Conservation (phyloP, 768 basidiomycete genomes). For the Tephrocybe rancida region DNA sequence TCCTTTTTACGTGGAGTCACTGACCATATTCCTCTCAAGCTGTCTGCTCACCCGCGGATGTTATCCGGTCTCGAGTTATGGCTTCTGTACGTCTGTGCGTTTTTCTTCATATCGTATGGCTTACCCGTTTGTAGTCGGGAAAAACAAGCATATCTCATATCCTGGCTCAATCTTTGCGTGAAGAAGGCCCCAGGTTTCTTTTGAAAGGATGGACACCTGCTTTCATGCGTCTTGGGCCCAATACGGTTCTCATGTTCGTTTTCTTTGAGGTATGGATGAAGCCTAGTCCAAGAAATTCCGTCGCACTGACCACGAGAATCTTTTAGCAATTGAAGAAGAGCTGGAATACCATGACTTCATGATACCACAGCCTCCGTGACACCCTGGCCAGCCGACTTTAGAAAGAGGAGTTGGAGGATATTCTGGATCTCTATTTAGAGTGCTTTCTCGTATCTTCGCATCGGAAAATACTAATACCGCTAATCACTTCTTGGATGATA, state of each 20-base stretch:
- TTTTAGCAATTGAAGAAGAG: conserved; percentile 70
- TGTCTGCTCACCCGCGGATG: conserved; percentile 79
- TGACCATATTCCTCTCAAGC: conserved; percentile 41
- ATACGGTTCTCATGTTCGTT: conserved; percentile 83
- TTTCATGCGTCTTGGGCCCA: conserved; percentile 81
- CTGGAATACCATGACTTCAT: conserved; percentile 41
- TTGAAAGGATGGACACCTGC: conserved; percentile 93
- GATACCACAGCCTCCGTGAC: neutral
- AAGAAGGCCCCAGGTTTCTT: conserved; percentile 77
- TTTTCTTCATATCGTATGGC: neutral
- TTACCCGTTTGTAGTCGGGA: conserved; percentile 43
- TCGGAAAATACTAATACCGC: conserved; percentile 1
- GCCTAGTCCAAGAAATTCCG: neutral
- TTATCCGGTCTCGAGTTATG: conserved; percentile 78
- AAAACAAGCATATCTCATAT: conserved; percentile 51
- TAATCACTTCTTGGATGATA: neutral
- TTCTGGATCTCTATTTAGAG: neutral
- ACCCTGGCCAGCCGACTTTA: neutral
- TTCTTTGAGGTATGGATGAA: conserved; percentile 68
- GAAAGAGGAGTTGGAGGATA: conserved; percentile 1
- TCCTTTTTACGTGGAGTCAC: neutral
- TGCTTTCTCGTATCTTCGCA: neutral
- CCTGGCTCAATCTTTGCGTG: conserved; percentile 57
- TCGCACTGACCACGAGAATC: conserved; percentile 4
- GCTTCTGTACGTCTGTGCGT: conserved; percentile 52